Evolutionary conservation across 2,329 filamentous ascomycete species (phyloP).

Genomic region (Neobulgaria alba): DNA sequence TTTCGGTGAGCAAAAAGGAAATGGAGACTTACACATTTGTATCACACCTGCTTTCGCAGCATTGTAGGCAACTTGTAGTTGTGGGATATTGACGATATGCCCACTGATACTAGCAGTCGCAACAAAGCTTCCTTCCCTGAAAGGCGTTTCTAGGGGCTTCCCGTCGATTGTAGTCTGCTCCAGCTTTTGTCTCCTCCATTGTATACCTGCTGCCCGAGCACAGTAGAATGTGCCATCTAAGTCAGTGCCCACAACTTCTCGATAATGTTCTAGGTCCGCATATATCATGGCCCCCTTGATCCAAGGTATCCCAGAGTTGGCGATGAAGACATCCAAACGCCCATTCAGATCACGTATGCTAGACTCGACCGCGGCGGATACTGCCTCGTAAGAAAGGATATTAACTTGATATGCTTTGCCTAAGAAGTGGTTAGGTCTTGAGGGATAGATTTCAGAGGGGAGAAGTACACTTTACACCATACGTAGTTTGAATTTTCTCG

Average conservation of each 20-base stretch:
- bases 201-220: slow-evolving; percentile 57
- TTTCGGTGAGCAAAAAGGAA: background rate
- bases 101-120: slow-evolving; percentile 73
- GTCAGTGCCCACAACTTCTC: slow-evolving; percentile 61
- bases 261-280: slow-evolving; percentile 54
- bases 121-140: slow-evolving; percentile 61
- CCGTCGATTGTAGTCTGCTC: slow-evolving; percentile 57
- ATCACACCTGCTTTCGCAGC: slow-evolving; percentile 59
- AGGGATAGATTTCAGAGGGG: slow-evolving; percentile 4
- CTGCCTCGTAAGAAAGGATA: slow-evolving; percentile 40
- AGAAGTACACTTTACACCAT: slow-evolving; percentile 56
- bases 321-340: slow-evolving; percentile 69
- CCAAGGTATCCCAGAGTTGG: slow-evolving; percentile 72
- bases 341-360: slow-evolving; percentile 59
- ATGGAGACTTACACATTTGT: slow-evolving; percentile 42
- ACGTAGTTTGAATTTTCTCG: slow-evolving; percentile 53
- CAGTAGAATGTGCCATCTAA: slow-evolving; percentile 73
- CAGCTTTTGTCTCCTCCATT: slow-evolving; percentile 62
- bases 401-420: slow-evolving; percentile 56
- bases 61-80: slow-evolving; percentile 67
- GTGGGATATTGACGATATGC: slow-evolving; percentile 69
- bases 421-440: slow-evolving; percentile 25
- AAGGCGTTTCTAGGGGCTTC: slow-evolving; percentile 47
- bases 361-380: slow-evolving; percentile 35
- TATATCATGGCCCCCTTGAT: slow-evolving; percentile 59